Evolutionary conservation across 2,329 filamentous ascomycete species (phyloP), one percentile per base, ranked within the genome.

Genomic region (Epichloe coenophiala): DNA sequence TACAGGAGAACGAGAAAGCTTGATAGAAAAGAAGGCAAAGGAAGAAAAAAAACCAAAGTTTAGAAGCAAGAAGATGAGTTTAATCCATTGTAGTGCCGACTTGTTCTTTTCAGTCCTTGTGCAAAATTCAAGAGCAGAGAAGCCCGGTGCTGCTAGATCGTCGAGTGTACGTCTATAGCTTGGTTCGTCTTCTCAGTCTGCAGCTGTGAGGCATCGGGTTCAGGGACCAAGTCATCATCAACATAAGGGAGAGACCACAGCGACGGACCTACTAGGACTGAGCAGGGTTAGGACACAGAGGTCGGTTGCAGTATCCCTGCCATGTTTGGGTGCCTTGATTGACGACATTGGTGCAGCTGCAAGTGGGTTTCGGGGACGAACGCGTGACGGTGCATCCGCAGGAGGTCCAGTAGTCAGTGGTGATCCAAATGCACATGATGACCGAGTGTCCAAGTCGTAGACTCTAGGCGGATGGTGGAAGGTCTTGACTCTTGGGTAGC

Each of bases 361-460:
- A 63, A 33, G 60, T 61, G 3, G 65, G 64, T 53, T 64, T 61
- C 45, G 55, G 57, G 31, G 56, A 53, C 21, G 52, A 46, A 31
- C 55, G 53, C 21, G 55, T 33, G n/a, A 52, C 49, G 33, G 54
- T 56, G 60, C 65, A 68, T 47, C 64, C 64, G 53, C 65, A 68
- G 45, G 47, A 44, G 41, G 60, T 59, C 62, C 61, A 68, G 54
- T 50, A 46, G 52, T 67, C 57, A 39, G 60, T 62, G 19, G 59
- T 60, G 33, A 57, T 56, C 63, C 65, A 68, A 55, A 59, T 48
- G 55, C 65, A 68, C 65, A 68, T 68, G 51, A 15, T 65, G 56
- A 41, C 8, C 42, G 45, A 19, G 12, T 13, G 55, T 51, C 15
- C 17, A 37, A 13, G 35, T 50, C 19, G 40, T 45, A 13, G 15